Base-by-base conservation (phyloP, 495 filamentous ascomycete species). In the Penicillium salamii region DNA sequence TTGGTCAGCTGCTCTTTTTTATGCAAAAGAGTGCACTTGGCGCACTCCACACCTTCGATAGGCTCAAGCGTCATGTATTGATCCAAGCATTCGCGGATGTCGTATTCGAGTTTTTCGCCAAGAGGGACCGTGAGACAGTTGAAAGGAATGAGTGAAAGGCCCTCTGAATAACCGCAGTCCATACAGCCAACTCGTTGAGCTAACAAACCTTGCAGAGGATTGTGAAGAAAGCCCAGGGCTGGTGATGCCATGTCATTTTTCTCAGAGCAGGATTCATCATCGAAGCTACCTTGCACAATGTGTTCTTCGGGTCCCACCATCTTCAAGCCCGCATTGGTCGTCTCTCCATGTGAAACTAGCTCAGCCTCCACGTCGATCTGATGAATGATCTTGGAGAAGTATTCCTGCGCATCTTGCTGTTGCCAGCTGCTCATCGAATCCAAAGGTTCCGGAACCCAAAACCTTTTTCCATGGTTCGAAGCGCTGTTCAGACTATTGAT, bases 351-450 rank as follows among this genome's bases (percentile, higher is more conserved):
- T 6, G 74, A 63, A 17, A 72, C 77, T 40, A 75, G 75, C 14
- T 70, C 64, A 20, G 88, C 72, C 54, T 95, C 91, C 55, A 85
- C 85, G 56, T 97, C 90, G 35, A 99, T 70, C 53, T 91, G 83
- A 42, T 92, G 89, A 46, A 96, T 74, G 19, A 99, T 71, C 57
- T 91, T 95, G 14, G 90, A 90, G 46, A 88, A 96, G 62, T 96
- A 99, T 65, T 99, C 95, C 66, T 99, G 95, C 5, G 95, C 95
- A 72, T 99, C 95, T 61, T 99, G 95, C 59, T 99, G 95, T 64
- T 96, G 86, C 85, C 87, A 93, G 38, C 86, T 92, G 61, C 84
- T 91, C 84, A 97, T 90, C 11, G 80, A 87, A 61, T 93, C 93
- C 12, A 97, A 62, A 46, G 84, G 81, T 2, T 79, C 65, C 0